A percentile compares a stretch with the other conserved stretches of the same genome.
Evolutionary conservation across 345 rosid genomes (phyloP).

Genomic region (Rhodamnia rubescens): DNA sequence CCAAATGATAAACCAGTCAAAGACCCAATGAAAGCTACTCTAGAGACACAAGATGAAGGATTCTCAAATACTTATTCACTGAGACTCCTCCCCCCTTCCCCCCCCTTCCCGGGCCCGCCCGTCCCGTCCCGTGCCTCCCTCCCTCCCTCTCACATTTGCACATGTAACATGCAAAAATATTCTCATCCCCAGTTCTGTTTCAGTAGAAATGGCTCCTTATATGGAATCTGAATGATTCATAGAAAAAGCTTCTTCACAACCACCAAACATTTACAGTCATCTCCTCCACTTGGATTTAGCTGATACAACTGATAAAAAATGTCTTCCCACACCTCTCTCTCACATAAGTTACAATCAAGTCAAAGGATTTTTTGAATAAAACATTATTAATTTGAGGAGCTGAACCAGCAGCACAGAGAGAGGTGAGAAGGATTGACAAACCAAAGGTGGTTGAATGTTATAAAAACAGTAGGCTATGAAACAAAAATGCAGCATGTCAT

Average conservation of each 20-base stretch:
- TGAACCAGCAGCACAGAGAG: not conserved
- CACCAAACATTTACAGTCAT: not conserved
- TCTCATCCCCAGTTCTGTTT: not conserved
- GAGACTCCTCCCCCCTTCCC: too few relatives aligned
- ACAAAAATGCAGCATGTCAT: not conserved
- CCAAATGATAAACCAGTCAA: slow-evolving; percentile 6
- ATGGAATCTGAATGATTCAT: not conserved
- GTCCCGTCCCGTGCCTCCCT: too few relatives aligned
- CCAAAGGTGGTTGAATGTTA: not conserved
- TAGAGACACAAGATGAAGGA: not conserved
- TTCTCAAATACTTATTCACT: too few relatives aligned
- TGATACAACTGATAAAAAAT: too few relatives aligned
- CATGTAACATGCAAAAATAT: not conserved
- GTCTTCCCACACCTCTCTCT: not conserved
- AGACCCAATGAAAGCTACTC: not conserved
- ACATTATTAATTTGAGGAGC: not conserved
- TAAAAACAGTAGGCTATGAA: not conserved
- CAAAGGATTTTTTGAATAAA: not conserved
- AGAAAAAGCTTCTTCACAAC: not conserved
- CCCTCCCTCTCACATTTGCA: not conserved
- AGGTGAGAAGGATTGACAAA: not conserved
- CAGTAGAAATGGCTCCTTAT: not conserved
- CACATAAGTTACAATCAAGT: not conserved
- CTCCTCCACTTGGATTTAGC: too few relatives aligned
- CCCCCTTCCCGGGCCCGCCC: too few relatives aligned